phyloP scores from a whole-genome alignment of 2,329 filamentous ascomycete genomes.

The Trichophyton equinum region DNA sequence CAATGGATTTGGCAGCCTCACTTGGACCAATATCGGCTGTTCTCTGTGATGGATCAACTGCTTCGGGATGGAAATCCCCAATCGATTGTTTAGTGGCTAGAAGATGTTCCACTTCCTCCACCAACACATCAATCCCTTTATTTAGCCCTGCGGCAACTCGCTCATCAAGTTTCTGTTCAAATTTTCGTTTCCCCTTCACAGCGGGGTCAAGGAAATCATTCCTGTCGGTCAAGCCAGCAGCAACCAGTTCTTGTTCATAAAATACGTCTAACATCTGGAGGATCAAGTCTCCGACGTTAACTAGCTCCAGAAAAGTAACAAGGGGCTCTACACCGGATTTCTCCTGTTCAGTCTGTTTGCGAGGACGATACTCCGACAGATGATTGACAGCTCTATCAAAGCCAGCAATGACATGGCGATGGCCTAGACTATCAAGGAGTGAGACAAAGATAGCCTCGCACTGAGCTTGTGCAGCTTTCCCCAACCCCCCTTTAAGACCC shows the following conservation, averaged over 20 bases:
- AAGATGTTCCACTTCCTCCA: conserved; percentile 95
- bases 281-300: conserved; percentile 95
- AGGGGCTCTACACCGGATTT: conserved; percentile 71
- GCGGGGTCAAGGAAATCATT: conserved; percentile 92
- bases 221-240: conserved; percentile 69
- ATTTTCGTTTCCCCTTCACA: conserved; percentile 91
- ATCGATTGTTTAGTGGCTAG: conserved; percentile 76
- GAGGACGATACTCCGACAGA: conserved; percentile 79
- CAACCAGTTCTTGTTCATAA: conserved; percentile 85
- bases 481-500: conserved; percentile 62
- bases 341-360: conserved; percentile 56
- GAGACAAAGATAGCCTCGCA: conserved; percentile 81
- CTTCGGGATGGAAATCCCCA: conserved; percentile 74
- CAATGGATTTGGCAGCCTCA: conserved; percentile 63
- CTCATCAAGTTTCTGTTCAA: conserved; percentile 97
- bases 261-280: conserved; percentile 99
- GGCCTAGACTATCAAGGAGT: conserved; percentile 71
- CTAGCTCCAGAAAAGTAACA: conserved; percentile 89
- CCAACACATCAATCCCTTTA: conserved; percentile 94
- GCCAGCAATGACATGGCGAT: conserved; percentile 76
- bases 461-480: conserved; percentile 72
- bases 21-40: conserved; percentile 51
- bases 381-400: conserved; percentile 90
- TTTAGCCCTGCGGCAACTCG: conserved; percentile 90
- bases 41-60: conserved; percentile 24